Evolutionary conservation across 2,329 filamentous ascomycete species (phyloP), one percentile per base, ranked within the genome.

Genomic region (Fusarium keratoplasticum): DNA sequence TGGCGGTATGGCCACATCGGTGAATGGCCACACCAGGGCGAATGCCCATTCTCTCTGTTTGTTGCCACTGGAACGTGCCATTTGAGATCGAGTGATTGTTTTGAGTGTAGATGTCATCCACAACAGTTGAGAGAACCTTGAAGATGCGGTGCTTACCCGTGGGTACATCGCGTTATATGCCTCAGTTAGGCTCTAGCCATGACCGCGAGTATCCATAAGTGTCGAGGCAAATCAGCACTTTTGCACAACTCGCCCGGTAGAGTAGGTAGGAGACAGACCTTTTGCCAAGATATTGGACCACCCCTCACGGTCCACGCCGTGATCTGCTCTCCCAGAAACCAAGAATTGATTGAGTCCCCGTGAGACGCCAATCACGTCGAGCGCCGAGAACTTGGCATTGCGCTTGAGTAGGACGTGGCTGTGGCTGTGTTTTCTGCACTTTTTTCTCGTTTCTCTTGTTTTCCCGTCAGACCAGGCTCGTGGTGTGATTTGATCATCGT

Each of bases 381-480:
- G 33, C 44, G 61, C 61, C 61, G 7, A 58, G 50, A 57, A 29
- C 50, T 58, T 64, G 61, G 50, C 47, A 55, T 16, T 16, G 50
- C n/a, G n/a, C 44, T 20, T 20, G n/a, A 27, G 22, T 29, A 29
- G 35, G 59, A 42, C 61, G 61, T 64, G 61, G 61, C 61, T 64
- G 61, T 64, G 61, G 61, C 61, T 64, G 61, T 64, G 61, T 57
- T 57, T 36, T 57, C 25, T 29, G n/a, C 31, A 36, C 31, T 18
- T 25, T 57, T 36, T 36, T 57, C 14, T 20, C 3, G 38, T 42
- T 1, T 33, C 31, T 55, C 20, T 36, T 20, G 18, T 35, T 35
- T 35, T 36, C 33, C 11, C 33, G 22, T 57, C 54, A 57, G 54
- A 22, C 33, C 54, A 57, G 54, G 54, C 20, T 38, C 20, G 20